Percentiles rank a stretch among this genome's conserved stretches.
Conservation (phyloP, 140 eudicot genomes). For the Stevia rebaudiana region DNA sequence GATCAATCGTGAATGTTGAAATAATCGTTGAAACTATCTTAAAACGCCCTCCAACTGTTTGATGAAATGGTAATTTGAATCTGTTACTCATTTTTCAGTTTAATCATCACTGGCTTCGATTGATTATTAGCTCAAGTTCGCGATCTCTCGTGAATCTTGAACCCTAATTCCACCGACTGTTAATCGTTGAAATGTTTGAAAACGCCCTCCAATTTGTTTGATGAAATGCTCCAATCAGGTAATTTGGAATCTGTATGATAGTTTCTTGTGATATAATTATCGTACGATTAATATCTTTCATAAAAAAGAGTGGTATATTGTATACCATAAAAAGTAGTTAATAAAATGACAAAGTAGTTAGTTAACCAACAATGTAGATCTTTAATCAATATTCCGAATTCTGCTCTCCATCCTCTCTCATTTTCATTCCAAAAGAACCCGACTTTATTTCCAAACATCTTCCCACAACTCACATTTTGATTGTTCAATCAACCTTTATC, state of each 20-base stretch:
- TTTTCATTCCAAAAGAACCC: conserved; percentile 11
- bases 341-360: not conserved
- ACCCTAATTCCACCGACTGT: conserved; percentile 16
- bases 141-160: conserved; percentile 29
- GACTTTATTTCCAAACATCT: conserved; percentile 11
- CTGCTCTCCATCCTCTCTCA: conserved; percentile 11
- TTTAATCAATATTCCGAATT: conserved; percentile 7
- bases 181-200: conserved; percentile 30
- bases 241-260: not conserved
- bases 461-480: not conserved
- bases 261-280: not conserved
- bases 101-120: not conserved
- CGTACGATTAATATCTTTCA: not conserved
- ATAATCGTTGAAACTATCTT: no score
- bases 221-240: conserved; percentile 32
- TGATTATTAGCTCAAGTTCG: not conserved
- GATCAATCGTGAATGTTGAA: no score
- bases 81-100: no score
- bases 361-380: conserved; percentile 10
- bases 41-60: no score
- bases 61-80: no score
- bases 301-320: not conserved
- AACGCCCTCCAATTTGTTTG: conserved; percentile 47
- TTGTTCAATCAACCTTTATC: not conserved
- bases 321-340: not conserved